A percentile compares a stretch with the other conserved stretches of the same genome.
These are phyloP conservation scores for Allium cepa DNA, from an alignment of 106 monocot genomes.

Conservation along the genomic window DNA sequence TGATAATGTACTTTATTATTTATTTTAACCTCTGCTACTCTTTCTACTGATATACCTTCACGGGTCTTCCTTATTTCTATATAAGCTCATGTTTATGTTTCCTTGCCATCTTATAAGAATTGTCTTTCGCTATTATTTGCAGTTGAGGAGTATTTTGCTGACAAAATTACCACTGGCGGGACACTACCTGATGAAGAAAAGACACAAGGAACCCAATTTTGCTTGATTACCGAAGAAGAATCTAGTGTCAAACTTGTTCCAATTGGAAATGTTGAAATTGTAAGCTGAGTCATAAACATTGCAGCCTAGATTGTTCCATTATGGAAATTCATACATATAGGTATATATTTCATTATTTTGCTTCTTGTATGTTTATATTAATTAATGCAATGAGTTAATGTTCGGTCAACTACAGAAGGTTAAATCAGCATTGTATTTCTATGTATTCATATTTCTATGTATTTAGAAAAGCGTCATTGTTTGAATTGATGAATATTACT, in stretches of 20 bases:
- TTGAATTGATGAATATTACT: no score
- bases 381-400: no score
- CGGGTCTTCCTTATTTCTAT: neutral
- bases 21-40: neutral
- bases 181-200: constrained; percentile 77
- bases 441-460: no score
- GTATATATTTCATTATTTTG: no score
- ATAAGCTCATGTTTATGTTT: neutral
- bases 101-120: neutral
- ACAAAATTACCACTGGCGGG: constrained; percentile 38
- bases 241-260: neutral
- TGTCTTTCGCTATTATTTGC: constrained; percentile 8
- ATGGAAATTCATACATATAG: no score
- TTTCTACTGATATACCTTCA: neutral
- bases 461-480: no score
- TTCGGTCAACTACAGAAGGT: no score
- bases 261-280: constrained; percentile 1
- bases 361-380: no score
- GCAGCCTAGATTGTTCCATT: no score
- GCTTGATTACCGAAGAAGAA: neutral
- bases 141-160: constrained; percentile 84
- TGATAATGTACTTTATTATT: neutral
- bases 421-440: no score
- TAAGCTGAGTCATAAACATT: neutral
- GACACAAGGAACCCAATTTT: constrained; percentile 11